A percentile compares a stretch with the other conserved stretches of the same genome.
Conservation (phyloP, 305 asterid species). For the Fraxinus velutina region DNA sequence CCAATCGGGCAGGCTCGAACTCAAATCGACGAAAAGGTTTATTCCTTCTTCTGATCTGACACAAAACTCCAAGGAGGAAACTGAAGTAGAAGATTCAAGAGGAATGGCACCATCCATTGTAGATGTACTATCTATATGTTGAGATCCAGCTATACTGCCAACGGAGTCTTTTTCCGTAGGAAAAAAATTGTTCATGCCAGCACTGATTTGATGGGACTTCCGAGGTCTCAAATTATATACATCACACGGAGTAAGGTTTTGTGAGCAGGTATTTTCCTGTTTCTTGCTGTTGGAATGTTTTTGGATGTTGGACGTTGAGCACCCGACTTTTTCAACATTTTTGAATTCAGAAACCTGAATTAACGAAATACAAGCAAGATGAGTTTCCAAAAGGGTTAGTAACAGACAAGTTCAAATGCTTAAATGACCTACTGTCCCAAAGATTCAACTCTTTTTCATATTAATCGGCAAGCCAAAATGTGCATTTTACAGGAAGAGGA, state of each 20-base stretch:
- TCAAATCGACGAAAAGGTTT: conserved; percentile 33
- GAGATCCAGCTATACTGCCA: not conserved
- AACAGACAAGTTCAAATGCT: not conserved
- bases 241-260: not conserved
- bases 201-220: not conserved
- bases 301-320: not conserved
- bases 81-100: conserved; percentile 1
- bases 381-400: not conserved
- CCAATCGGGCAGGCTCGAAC: conserved; percentile 27
- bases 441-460: not conserved
- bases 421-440: not conserved
- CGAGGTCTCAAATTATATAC: not conserved
- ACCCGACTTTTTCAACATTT: not conserved
- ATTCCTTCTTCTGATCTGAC: conserved; percentile 35
- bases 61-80: conserved; percentile 32
- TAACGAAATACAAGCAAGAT: not conserved
- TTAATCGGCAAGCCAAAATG: not conserved
- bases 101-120: not conserved
- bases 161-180: not conserved
- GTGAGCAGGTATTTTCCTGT: not conserved
- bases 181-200: not conserved
- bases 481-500: not conserved
- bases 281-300: not conserved
- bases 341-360: not conserved
- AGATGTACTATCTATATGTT: not conserved